Evolutionary conservation across 331 rosid species (phyloP), one percentile per base, ranked within the genome.

Genomic region (Spiraea crenata): DNA sequence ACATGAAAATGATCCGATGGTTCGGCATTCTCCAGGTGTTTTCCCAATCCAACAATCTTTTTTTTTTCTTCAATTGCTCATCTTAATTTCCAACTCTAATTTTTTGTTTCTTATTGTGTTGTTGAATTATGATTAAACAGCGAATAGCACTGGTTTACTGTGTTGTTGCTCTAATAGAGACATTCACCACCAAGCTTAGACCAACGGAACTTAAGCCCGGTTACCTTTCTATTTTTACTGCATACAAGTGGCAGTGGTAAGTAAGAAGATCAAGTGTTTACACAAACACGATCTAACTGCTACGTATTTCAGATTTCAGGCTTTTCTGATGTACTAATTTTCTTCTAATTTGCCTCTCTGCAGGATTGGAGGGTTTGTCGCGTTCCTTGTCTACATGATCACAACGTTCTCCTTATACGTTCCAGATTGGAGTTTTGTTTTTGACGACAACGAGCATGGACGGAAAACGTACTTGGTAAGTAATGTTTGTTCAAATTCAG

Each of bases 231-330:
- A 83, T 93, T 74, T 90, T 93, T 73, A 80, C 90, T 41, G 90
- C 93, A 15, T 88, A 88, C 63, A 78, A 31, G 75, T 93, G 98
- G 97, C 97, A 90, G 80, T 90, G 98, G 98, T 88, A 70, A 86
- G 71, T 51, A 65, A 40, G 7, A 1, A 17, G 15, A 12, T 5
- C 6, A 49, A 41, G 12, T 20, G 6, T 15, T 12, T 49, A 42
- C 7, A 42, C 9, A 25, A 25, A 25, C 31, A 25, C 31, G 31
- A 25, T 2, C 31, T 25, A 25, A 25, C 31, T 25, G 31, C 31
- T 25, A 25, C 31, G 31, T 25, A 25, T 25, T 25, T 25, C 31
- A 25, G 31, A 25, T 25, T 25, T 25, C 2, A 25, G 2, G 31
- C 31, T 25, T 25, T 25, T 25, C 31, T 25, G 31, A 25, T 25